These are phyloP conservation scores for Amphichorda felina DNA, from an alignment of 2,329 filamentous ascomycete species.

Conservation along the genomic window DNA sequence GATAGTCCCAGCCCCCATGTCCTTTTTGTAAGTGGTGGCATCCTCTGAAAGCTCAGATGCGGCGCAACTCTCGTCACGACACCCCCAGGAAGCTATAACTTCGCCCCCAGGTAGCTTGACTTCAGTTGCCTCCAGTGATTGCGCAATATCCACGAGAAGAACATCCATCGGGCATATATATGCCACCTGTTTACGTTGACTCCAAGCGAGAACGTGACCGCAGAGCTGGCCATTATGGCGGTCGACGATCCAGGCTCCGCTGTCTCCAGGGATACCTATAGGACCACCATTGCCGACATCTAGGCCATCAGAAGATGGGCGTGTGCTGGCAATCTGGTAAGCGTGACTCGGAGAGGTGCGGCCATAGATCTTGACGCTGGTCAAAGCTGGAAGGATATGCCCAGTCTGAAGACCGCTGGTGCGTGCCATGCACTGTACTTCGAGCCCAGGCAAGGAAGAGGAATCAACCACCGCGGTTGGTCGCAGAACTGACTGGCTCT, in stretches of 20 bases:
- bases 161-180: conserved; percentile 97
- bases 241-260: conserved; percentile 86
- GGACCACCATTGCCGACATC: conserved; percentile 14
- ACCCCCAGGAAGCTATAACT: conserved; percentile 20
- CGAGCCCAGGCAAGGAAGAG: conserved; percentile 55
- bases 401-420: conserved; percentile 77
- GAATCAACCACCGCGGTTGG: conserved; percentile 48
- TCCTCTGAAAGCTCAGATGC: background rate
- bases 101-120: conserved; percentile 60
- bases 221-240: conserved; percentile 68
- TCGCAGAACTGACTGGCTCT: conserved; percentile 26
- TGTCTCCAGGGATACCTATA: conserved; percentile 72
- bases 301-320: conserved; percentile 6
- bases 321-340: conserved; percentile 43
- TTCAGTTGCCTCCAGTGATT: conserved; percentile 57
- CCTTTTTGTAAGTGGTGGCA: background rate
- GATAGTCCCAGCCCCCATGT: background rate
- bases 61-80: background rate
- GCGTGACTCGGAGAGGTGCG: conserved; percentile 69
- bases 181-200: conserved; percentile 64
- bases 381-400: conserved; percentile 64
- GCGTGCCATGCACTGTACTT: conserved; percentile 80
- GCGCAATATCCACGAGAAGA: conserved; percentile 71
- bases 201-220: conserved; percentile 86
- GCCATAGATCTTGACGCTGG: conserved; percentile 78